These are phyloP conservation scores for Aspergillus nidulans DNA, from an alignment of 495 filamentous ascomycete species.

Conservation along the genomic window DNA sequence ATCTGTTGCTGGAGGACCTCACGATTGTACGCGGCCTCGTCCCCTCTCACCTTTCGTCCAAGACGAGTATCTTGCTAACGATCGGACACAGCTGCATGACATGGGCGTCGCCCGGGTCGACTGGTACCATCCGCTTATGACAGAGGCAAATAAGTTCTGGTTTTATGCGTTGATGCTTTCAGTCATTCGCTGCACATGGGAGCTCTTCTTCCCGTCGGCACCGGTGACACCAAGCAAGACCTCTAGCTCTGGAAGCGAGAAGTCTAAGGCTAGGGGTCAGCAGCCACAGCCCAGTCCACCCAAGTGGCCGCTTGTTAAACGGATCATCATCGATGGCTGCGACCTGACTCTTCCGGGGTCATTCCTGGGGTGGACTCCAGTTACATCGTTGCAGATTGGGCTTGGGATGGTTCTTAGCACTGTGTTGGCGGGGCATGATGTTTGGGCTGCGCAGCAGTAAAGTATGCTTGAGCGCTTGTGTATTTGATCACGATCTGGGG, in stretches of 20 bases:
- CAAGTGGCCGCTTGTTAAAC: slow-evolving; percentile 3
- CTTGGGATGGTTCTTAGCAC: slow-evolving; percentile 8
- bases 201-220: not conserved
- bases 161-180: slow-evolving; percentile 8
- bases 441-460: not conserved
- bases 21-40: slow-evolving; percentile 1
- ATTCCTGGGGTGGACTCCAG: slow-evolving; percentile 8
- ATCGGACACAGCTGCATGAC: slow-evolving; percentile 2
- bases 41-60: not conserved
- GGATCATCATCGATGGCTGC: slow-evolving; percentile 3
- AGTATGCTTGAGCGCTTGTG: no score
- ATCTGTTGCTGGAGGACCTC: slow-evolving; percentile 7
- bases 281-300: not conserved
- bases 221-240: not conserved
- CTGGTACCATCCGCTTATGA: slow-evolving; percentile 3
- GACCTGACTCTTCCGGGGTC: slow-evolving; percentile 8
- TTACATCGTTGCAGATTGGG: slow-evolving; percentile 3
- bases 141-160: slow-evolving; percentile 13
- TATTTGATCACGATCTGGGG: no score
- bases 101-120: slow-evolving; percentile 1
- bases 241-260: not conserved
- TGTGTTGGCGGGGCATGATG: not conserved
- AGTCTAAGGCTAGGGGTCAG: not conserved
- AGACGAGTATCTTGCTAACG: not conserved
- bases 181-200: not conserved